These are phyloP conservation scores for Torulaspora quercuum DNA, from an alignment of 805 yeast species.

Conservation along the genomic window DNA sequence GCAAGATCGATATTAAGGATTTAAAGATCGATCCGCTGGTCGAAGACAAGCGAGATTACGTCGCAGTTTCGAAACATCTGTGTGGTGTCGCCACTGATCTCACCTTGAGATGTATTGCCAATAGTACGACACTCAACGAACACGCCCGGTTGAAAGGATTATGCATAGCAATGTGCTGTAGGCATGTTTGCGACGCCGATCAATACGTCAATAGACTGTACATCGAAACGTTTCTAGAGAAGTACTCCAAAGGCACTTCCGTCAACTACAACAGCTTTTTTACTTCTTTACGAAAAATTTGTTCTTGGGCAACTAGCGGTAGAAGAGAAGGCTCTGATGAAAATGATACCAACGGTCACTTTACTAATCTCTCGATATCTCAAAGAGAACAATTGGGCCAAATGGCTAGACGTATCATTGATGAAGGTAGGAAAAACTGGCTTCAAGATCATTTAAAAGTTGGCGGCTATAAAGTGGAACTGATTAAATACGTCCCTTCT, in stretches of 20 bases:
- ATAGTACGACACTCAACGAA: slow-evolving; percentile 29
- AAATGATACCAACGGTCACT: slow-evolving; percentile 40
- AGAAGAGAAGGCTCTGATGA: slow-evolving; percentile 41
- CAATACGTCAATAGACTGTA: slow-evolving; percentile 32
- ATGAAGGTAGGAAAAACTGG: slow-evolving; percentile 54
- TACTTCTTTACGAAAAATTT: slow-evolving; percentile 54
- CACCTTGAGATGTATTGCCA: slow-evolving; percentile 61
- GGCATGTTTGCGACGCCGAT: slow-evolving; percentile 74
- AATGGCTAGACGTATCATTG: slow-evolving; percentile 67
- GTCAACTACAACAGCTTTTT: slow-evolving; percentile 38
- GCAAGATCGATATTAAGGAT: slow-evolving; percentile 77
- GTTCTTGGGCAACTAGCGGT: slow-evolving; percentile 90
- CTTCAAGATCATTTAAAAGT: slow-evolving; percentile 42
- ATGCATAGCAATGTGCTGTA: slow-evolving; percentile 87
- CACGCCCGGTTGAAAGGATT: slow-evolving; percentile 46
- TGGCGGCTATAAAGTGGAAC: slow-evolving; percentile 42
- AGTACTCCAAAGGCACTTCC: slow-evolving; percentile 25
- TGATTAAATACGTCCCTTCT: slow-evolving; percentile 56
- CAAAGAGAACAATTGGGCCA: slow-evolving; percentile 62
- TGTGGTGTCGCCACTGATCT: slow-evolving; percentile 95
- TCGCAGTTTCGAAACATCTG: slow-evolving; percentile 80
- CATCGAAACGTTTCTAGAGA: slow-evolving; percentile 37
- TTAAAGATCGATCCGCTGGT: slow-evolving; percentile 50
- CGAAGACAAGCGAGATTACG: slow-evolving; percentile 25
- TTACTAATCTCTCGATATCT: slow-evolving; percentile 42